Percentiles rank a stretch among this genome's conserved stretches.
Conservation (phyloP, 2,329 filamentous ascomycete species). For the Phialophora expanda region DNA sequence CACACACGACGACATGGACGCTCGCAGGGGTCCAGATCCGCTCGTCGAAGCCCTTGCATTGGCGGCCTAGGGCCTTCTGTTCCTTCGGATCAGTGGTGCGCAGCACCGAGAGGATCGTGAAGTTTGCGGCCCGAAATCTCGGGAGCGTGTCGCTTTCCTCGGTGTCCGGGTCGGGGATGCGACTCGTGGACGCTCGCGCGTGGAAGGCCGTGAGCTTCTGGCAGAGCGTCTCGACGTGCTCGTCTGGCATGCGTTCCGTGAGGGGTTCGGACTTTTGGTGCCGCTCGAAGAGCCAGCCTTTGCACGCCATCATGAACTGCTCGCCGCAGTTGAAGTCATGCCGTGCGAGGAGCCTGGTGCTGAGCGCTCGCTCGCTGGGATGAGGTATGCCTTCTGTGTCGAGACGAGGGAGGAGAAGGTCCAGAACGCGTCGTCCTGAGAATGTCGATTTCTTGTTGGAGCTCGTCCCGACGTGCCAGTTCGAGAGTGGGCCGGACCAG, state of each 20-base stretch:
- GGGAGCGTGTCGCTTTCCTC: background rate
- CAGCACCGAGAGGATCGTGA: conserved; percentile 18
- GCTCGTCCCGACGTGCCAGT: conserved; percentile 47
- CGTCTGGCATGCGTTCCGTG: background rate
- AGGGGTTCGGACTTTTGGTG: background rate
- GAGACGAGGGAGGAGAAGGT: conserved; percentile 18
- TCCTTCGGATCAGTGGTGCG: conserved; percentile 7
- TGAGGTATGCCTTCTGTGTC: conserved; percentile 9
- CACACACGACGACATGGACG: conserved; percentile 19
- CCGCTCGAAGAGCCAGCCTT: conserved; percentile 29
- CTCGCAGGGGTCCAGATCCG: conserved; percentile 18
- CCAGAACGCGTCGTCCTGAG: conserved; percentile 12
- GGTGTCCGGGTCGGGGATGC: too few relatives aligned
- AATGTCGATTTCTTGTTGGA: conserved; percentile 4
- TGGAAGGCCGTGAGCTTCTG: conserved; percentile 1
- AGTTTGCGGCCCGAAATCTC: background rate
- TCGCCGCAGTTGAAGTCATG: conserved; percentile 31
- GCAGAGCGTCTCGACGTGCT: background rate
- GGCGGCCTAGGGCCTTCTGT: conserved; percentile 25
- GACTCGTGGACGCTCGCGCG: background rate
- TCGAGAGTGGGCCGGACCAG: conserved; percentile 91
- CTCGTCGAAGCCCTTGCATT: conserved; percentile 16
- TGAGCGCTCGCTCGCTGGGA: conserved; percentile 11
- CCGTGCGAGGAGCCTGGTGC: conserved; percentile 10
- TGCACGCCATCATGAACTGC: conserved; percentile 33